These are phyloP conservation scores for Didymella lethalis DNA, from an alignment of 2,329 filamentous ascomycete genomes.

Conservation along the genomic window DNA sequence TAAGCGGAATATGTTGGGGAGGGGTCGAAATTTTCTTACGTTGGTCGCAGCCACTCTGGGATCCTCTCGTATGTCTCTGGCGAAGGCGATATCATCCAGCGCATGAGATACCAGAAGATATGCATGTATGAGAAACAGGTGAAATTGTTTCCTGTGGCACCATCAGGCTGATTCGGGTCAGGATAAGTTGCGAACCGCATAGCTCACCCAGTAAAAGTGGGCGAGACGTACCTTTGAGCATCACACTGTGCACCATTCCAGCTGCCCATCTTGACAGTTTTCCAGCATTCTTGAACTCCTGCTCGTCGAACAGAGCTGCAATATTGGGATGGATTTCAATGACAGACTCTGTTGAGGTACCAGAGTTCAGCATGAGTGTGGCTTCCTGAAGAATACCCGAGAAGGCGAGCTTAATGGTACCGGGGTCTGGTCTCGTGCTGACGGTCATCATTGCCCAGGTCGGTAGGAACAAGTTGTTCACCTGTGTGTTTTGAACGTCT, in stretches of 20 bases:
- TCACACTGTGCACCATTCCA: conserved; percentile 33
- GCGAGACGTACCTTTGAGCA: conserved; percentile 26
- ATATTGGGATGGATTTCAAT: conserved; percentile 35
- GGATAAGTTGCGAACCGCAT: too few species aligned
- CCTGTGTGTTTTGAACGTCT: conserved; percentile 22
- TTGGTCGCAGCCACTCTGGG: conserved; percentile 37
- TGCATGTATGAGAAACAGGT: conserved; percentile 39
- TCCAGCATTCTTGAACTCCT: conserved; percentile 27
- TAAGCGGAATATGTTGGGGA: neutral
- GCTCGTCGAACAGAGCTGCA: conserved; percentile 33
- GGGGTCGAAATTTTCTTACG: conserved; percentile 16
- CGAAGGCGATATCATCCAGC: conserved; percentile 39
- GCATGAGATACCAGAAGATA: conserved; percentile 34
- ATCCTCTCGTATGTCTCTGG: conserved; percentile 34
- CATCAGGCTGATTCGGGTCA: neutral
- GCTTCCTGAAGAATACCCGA: conserved; percentile 25
- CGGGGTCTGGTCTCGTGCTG: conserved; percentile 32
- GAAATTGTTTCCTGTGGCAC: conserved; percentile 30
- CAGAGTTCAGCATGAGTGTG: conserved; percentile 23
- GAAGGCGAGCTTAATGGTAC: conserved; percentile 25
- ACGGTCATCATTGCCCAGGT: conserved; percentile 39
- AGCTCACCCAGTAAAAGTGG: neutral
- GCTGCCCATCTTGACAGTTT: conserved; percentile 34
- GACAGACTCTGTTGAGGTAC: conserved; percentile 20
- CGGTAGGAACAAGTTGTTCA: conserved; percentile 31